These are phyloP conservation scores for Coriaria nepalensis DNA, from an alignment of 306 rosid genomes.

Conservation along the genomic window DNA sequence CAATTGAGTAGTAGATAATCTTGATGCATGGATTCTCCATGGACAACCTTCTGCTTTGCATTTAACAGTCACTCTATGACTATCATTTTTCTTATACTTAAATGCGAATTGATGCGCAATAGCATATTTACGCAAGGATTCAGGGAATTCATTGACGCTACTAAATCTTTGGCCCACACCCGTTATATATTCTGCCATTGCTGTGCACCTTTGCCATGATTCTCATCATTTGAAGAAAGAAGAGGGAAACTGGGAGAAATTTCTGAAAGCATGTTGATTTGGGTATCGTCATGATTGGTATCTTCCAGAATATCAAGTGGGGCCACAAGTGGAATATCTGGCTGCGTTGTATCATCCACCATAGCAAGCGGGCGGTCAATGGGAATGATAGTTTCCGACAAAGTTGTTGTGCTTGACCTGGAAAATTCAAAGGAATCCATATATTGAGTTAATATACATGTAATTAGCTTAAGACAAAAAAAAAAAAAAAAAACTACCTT, in stretches of 20 bases:
- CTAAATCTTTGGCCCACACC: slow-evolving; percentile 93
- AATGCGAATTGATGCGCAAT: slow-evolving; percentile 94
- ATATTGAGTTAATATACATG: no score
- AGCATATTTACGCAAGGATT: slow-evolving; percentile 87
- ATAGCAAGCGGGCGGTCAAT: slow-evolving; percentile 28
- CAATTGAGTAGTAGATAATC: slow-evolving; percentile 83
- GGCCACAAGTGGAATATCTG: slow-evolving; percentile 25
- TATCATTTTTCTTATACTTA: slow-evolving; percentile 90
- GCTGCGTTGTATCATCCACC: slow-evolving; percentile 30
- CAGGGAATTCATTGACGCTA: slow-evolving; percentile 86
- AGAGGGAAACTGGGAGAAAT: slow-evolving; percentile 34
- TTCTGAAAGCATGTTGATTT: slow-evolving; percentile 30
- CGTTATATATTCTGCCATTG: slow-evolving; percentile 87
- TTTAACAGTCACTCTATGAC: slow-evolving; percentile 96
- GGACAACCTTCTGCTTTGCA: slow-evolving; percentile 98
- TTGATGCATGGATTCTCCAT: slow-evolving; percentile 98
- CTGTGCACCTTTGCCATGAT: slow-evolving; percentile 63
- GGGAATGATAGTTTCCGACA: slow-evolving; percentile 72
- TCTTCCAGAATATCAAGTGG: slow-evolving; percentile 34
- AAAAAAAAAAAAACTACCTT: slow-evolving; percentile 49
- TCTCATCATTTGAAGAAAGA: slow-evolving; percentile 34
- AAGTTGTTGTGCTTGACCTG: slow-evolving; percentile 97
- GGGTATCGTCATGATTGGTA: slow-evolving; percentile 36
- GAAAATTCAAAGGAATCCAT: slow-evolving; percentile 14
- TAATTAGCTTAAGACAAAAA: slow-evolving; percentile 7